Percentiles rank a stretch among this genome's conserved stretches.
These are phyloP conservation scores for Xylaria sp. DNA, from an alignment of 2,329 filamentous ascomycete genomes.

Conservation along the genomic window DNA sequence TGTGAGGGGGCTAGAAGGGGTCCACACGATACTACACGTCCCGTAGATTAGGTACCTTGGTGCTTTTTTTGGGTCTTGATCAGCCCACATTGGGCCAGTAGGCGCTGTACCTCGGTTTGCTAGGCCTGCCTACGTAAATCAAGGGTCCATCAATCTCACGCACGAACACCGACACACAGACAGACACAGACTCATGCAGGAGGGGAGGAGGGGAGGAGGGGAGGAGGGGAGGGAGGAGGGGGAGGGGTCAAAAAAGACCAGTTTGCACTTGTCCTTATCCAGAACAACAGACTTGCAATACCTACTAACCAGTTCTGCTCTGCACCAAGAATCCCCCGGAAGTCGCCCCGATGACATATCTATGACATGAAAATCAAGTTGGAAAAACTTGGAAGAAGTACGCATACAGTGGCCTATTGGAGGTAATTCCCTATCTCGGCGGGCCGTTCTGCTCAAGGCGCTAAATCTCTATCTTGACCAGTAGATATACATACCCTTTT, in stretches of 20 bases:
- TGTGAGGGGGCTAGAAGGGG: not conserved
- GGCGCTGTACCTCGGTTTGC: not conserved
- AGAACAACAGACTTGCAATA: not conserved
- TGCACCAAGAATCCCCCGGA: constrained; percentile 18
- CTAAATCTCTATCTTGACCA: too few species aligned
- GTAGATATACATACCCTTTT: too few species aligned
- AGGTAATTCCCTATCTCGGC: too few species aligned
- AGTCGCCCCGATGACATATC: constrained; percentile 18
- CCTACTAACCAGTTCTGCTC: not conserved
- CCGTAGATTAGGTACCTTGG: not conserved
- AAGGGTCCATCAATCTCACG: constrained; percentile 15
- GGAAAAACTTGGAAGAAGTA: constrained; percentile 7
- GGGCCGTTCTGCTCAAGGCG: too few species aligned
- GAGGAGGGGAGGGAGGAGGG: constrained; percentile 29
- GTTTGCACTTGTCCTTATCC: constrained; percentile 14
- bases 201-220: constrained; percentile 24
- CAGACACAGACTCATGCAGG: not conserved
- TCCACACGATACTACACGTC: not conserved
- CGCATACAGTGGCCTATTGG: too few species aligned
- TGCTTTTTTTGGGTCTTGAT: not conserved
- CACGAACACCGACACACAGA: constrained; percentile 7
- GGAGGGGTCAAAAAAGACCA: constrained; percentile 18
- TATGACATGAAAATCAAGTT: constrained; percentile 13
- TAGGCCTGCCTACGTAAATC: constrained; percentile 4
- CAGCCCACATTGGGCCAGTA: constrained; percentile 1